Conservation (phyloP, 148 eudicot genomes). For the Cornus kousa region DNA sequence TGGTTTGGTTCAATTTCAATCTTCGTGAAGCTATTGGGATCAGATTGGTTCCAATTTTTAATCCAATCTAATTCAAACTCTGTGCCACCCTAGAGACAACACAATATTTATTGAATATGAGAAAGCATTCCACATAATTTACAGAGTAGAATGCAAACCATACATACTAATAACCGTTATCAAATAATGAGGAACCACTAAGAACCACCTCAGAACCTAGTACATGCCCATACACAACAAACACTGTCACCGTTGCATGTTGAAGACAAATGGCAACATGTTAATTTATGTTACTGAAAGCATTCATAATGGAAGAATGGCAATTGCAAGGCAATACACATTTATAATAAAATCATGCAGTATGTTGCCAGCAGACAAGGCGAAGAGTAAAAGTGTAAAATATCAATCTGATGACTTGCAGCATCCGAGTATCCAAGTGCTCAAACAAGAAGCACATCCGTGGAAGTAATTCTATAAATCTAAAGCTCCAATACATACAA, state of each 20-base stretch:
- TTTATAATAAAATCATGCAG: background rate
- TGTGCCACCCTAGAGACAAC: too few species aligned
- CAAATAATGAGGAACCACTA: too few species aligned
- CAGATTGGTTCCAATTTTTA: too few species aligned
- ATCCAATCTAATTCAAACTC: too few species aligned
- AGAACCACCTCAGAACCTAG: background rate
- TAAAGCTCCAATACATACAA: background rate
- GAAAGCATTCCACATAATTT: background rate
- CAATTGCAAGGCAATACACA: background rate
- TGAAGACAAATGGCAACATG: slow-evolving; percentile 2
- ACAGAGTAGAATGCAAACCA: background rate
- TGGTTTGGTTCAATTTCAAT: too few species aligned
- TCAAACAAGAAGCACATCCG: background rate
- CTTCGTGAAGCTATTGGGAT: too few species aligned
- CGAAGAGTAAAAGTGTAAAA: slow-evolving; percentile 2
- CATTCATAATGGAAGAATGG: background rate
- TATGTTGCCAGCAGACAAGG: background rate
- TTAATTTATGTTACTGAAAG: background rate
- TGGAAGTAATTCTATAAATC: background rate
- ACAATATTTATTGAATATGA: background rate
- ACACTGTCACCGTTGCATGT: background rate
- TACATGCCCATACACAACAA: background rate
- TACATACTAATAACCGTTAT: background rate
- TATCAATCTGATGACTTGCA: background rate
- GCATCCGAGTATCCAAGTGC: background rate